Evolutionary conservation across 192 early-diverging fungal genomes (phyloP), one percentile per base, ranked within the genome.

Genomic region (Gryganskiella cystojenkinii): DNA sequence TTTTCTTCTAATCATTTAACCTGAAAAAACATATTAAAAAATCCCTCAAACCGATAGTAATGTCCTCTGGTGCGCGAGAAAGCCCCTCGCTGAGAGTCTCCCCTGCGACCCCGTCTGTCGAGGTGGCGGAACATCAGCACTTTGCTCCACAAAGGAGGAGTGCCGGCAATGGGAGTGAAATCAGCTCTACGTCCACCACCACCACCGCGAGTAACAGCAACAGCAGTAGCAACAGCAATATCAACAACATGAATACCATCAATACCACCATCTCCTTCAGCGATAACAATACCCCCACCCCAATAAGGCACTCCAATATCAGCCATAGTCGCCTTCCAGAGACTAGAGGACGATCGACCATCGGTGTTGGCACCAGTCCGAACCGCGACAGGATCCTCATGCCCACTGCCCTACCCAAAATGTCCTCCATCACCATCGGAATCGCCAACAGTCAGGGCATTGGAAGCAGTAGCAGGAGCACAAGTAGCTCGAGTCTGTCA

Each of bases 361-460:
- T 43, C 13, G 45, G n/a, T 15, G 37, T 55, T 24, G 9, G 15
- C 9, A 62, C 54, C 34, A 52, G 52, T 11, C 71, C 63, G 8
- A 33, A 57, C 33, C 59, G 65, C 22, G 73, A 76, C 47, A 55
- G 73, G 45, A 76, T 76, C 60, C 59, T 76, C 7, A 76, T 76
- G 73, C 65, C 55, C 1, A 37, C 55, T 34, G 55, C 55, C 4
- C 19, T 37, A 14, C 55, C 73, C 31, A 76, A 68, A 24, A 52
- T 65, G n/a, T 76, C 73, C 1, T 76, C 73, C 59, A 76, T 76
- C 58, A 76, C 73, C 59, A 76, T 76, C 43, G 73, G 73, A 27
- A 68, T 76, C 27, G 73, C 73, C 59, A 76, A 68, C 35, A 68
- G 73, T 34, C 73, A 76, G 40, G 73, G 73, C 3, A 58, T 76